phyloP scores from a whole-genome alignment of 495 filamentous ascomycete genomes.

The Penicillium samsonianum region DNA sequence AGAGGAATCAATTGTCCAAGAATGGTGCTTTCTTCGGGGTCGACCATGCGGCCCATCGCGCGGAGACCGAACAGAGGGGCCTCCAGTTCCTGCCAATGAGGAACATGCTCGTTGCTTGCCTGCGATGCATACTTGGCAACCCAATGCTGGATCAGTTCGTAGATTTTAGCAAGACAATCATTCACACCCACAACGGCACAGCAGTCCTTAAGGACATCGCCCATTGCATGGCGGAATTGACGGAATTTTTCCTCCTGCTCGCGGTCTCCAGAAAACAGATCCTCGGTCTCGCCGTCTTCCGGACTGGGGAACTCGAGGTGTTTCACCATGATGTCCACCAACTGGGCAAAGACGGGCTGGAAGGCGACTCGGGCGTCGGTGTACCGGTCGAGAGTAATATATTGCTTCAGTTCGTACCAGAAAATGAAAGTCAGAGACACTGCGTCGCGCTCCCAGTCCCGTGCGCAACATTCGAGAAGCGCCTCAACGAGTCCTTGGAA shows the following conservation, averaged over 20 bases:
- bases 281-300: constrained; percentile 67
- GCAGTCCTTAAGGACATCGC: constrained; percentile 95
- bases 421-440: constrained; percentile 91
- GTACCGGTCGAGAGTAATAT: constrained; percentile 85
- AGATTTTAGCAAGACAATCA: constrained; percentile 86
- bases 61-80: constrained; percentile 93
- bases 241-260: constrained; percentile 97
- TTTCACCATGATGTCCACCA: constrained; percentile 91
- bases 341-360: constrained; percentile 75
- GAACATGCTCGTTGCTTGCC: constrained; percentile 71
- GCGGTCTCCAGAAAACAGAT: constrained; percentile 93
- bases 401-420: constrained; percentile 99
- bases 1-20: constrained; percentile 88
- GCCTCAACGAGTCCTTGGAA: constrained; percentile 88
- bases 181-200: constrained; percentile 93
- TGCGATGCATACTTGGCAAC: constrained; percentile 76
- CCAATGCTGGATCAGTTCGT: constrained; percentile 82
- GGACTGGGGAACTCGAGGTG: constrained; percentile 88
- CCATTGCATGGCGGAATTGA: constrained; percentile 95
- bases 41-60: constrained; percentile 97
- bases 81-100: constrained; percentile 94
- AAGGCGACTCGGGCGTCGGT: constrained; percentile 74
- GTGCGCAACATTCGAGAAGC: constrained; percentile 83
- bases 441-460: constrained; percentile 84
- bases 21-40: constrained; percentile 79